A percentile compares a stretch with the other conserved stretches of the same genome.
Conservation (phyloP, 345 rosid genomes). For the Hibiscus syriacus region DNA sequence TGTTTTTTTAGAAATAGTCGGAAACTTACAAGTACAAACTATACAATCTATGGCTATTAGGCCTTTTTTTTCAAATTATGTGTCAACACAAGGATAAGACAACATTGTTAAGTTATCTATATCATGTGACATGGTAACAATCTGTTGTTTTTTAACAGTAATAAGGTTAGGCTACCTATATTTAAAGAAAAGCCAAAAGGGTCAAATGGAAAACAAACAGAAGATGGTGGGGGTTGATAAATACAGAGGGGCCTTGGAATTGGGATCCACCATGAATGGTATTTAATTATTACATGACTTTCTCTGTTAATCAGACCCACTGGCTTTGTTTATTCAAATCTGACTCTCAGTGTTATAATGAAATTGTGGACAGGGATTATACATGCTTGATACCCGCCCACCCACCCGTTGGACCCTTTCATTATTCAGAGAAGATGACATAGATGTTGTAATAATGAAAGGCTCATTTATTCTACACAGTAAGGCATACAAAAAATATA, state of each 20-base stretch:
- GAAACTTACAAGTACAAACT: no score
- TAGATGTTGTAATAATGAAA: no score
- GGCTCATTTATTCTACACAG: no score
- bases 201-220: slow-evolving; percentile 7
- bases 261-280: slow-evolving; percentile 19
- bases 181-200: no score
- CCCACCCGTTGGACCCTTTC: no score
- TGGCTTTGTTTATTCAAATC: no score
- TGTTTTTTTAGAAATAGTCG: slow-evolving; percentile 6
- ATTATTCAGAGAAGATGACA: no score
- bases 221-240: slow-evolving; percentile 24
- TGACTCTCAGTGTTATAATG: slow-evolving; percentile 18
- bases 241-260: slow-evolving; percentile 15
- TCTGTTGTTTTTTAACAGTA: neutral
- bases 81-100: neutral
- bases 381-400: no score
- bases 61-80: neutral
- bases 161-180: neutral
- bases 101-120: neutral
- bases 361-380: no score
- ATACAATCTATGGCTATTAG: neutral
- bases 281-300: slow-evolving; percentile 3
- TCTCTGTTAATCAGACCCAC: no score
- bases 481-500: neutral
- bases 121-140: no score